phyloP scores from a whole-genome alignment of 2,329 filamentous ascomycete genomes.

The Fusarium nisikadoi region DNA sequence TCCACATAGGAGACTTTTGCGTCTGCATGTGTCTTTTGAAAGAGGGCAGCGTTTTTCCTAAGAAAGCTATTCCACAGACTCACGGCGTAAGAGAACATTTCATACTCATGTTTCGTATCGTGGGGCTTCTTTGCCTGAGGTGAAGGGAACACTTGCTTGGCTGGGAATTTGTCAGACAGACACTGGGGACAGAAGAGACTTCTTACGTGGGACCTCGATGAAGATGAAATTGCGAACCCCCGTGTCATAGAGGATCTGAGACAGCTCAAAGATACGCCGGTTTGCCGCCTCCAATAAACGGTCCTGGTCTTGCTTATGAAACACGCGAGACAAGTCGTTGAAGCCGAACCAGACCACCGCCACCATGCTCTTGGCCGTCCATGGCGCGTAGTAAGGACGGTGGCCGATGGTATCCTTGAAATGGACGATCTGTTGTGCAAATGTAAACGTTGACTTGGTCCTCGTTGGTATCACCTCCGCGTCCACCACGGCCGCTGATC shows the following conservation, averaged over 20 bases:
- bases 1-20: neutral
- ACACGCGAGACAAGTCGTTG: neutral
- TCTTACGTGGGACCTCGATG: neutral
- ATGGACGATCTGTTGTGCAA: neutral
- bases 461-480: neutral
- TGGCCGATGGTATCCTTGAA: neutral
- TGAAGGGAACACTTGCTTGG: neutral
- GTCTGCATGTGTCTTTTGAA: neutral
- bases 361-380: neutral
- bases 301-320: neutral
- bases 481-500: neutral
- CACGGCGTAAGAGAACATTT: neutral
- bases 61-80: neutral
- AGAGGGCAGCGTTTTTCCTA: neutral
- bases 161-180: neutral
- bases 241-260: neutral
- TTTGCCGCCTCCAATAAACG: neutral
- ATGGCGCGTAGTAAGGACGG: neutral
- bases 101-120: neutral
- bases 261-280: neutral
- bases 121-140: neutral
- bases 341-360: slow-evolving; percentile 3
- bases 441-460: neutral
- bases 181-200: fast-evolving
- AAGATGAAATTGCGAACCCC: slow-evolving; percentile 1